Percentiles rank a stretch among this genome's conserved stretches.
phyloP scores from a whole-genome alignment of 2,329 filamentous ascomycete genomes.

The Aspergillus fijiensis region DNA sequence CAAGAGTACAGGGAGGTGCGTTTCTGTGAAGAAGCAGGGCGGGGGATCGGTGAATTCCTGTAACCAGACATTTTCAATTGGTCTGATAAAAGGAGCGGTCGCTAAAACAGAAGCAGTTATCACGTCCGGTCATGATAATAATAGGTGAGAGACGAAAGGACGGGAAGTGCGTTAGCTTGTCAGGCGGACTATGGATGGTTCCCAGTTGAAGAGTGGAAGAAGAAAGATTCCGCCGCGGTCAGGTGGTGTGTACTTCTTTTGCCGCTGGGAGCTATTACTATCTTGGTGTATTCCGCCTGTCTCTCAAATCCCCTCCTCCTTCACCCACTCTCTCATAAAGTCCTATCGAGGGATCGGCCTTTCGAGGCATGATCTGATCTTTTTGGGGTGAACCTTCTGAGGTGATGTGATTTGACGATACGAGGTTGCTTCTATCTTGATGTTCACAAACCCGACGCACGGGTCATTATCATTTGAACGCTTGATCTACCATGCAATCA shows the following conservation, averaged over 20 bases:
- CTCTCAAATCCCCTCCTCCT: conserved; percentile 7
- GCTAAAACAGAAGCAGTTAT: conserved; percentile 14
- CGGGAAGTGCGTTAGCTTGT: background rate
- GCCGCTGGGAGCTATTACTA: conserved; percentile 16
- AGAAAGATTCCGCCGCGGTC: background rate
- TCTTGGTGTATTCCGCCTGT: conserved; percentile 10
- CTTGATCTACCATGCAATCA: conserved; percentile 17
- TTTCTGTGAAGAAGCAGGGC: conserved; percentile 20
- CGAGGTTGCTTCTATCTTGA: conserved; percentile 8
- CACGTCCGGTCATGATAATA: background rate
- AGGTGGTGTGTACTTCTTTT: conserved; percentile 16
- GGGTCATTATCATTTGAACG: background rate
- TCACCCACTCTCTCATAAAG: background rate
- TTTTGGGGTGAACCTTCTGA: conserved; percentile 11
- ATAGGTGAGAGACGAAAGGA: conserved; percentile 5
- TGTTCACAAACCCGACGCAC: background rate
- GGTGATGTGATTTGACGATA: conserved; percentile 17
- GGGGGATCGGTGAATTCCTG: conserved; percentile 1
- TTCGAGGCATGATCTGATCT: conserved; percentile 9
- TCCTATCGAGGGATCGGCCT: background rate
- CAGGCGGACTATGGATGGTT: background rate
- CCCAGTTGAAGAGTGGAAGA: background rate
- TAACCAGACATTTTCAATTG: conserved; percentile 13
- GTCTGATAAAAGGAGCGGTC: conserved; percentile 9
- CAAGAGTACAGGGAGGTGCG: background rate